A percentile compares a stretch with the other conserved stretches of the same genome.
Evolutionary conservation across 2,329 filamentous ascomycete species (phyloP).

Genomic region (Apiospora koreana): DNA sequence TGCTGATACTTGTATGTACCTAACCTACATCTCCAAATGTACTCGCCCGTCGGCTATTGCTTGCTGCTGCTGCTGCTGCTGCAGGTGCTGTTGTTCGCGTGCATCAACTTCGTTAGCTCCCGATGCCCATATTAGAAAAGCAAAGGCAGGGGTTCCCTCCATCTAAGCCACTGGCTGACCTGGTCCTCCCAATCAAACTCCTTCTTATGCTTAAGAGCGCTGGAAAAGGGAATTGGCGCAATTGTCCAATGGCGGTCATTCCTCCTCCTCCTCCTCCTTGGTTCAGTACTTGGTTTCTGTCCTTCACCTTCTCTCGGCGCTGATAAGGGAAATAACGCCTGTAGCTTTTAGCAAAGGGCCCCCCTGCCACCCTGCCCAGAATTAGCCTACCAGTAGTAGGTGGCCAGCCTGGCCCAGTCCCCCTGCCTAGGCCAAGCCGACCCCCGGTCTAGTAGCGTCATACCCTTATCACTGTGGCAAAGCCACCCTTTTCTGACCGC

Average conservation of each 20-base stretch:
- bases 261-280: background rate
- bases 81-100: background rate
- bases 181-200: background rate
- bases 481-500: background rate
- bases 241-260: conserved; percentile 1
- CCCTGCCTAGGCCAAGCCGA: background rate
- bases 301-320: background rate
- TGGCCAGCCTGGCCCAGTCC: background rate
- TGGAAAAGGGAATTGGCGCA: background rate
- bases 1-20: too few relatives aligned
- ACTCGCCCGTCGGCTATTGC: background rate
- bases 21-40: background rate
- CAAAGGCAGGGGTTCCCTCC: background rate
- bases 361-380: too few relatives aligned
- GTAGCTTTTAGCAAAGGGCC: background rate
- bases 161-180: background rate
- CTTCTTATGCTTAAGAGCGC: background rate
- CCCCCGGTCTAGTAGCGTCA: background rate
- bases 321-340: conserved; percentile 3
- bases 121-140: background rate
- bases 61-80: too few relatives aligned
- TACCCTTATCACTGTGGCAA: background rate
- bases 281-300: background rate
- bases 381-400: too few relatives aligned
- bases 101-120: background rate